Evolutionary conservation across 139 green algal genomes (phyloP).

Genomic region (Micractinium conductrix): DNA sequence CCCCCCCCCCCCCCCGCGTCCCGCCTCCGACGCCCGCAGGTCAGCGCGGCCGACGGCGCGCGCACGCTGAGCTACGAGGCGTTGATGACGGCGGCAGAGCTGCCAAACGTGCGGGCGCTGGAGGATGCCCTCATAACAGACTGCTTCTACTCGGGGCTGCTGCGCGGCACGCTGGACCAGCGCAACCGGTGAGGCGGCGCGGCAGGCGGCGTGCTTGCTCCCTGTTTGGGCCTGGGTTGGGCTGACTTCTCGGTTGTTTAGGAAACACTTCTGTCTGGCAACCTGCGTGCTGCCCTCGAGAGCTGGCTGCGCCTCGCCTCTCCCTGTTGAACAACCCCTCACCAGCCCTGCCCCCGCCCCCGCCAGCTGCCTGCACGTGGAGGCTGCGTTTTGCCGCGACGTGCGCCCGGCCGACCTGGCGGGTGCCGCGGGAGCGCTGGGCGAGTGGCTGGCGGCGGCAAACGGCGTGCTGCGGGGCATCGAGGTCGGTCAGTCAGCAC

Average conservation of each 20-base stretch:
- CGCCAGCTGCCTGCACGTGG: constrained; percentile 57
- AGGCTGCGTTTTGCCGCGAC: constrained; percentile 65
- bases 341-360: background rate
- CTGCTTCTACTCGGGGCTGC: constrained; percentile 85
- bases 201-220: background rate
- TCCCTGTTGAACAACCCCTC: too few species aligned
- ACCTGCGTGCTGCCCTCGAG: too few species aligned
- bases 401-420: constrained; percentile 60
- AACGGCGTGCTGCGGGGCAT: background rate
- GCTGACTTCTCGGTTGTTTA: too few species aligned
- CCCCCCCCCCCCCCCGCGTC: too few species aligned
- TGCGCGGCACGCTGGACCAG: constrained; percentile 87
- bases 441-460: constrained; percentile 51
- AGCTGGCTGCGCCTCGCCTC: too few species aligned
- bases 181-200: constrained; percentile 36
- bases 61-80: constrained; percentile 3
- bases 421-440: constrained; percentile 52
- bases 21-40: too few species aligned
- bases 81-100: constrained; percentile 37
- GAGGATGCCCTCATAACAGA: constrained; percentile 94
- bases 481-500: background rate
- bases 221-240: background rate
- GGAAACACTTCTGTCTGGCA: too few species aligned
- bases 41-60: constrained; percentile 54
- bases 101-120: constrained; percentile 80